These are phyloP conservation scores for Gonapodya sp. DNA, from an alignment of 192 early-diverging fungal genomes.

Conservation along the genomic window DNA sequence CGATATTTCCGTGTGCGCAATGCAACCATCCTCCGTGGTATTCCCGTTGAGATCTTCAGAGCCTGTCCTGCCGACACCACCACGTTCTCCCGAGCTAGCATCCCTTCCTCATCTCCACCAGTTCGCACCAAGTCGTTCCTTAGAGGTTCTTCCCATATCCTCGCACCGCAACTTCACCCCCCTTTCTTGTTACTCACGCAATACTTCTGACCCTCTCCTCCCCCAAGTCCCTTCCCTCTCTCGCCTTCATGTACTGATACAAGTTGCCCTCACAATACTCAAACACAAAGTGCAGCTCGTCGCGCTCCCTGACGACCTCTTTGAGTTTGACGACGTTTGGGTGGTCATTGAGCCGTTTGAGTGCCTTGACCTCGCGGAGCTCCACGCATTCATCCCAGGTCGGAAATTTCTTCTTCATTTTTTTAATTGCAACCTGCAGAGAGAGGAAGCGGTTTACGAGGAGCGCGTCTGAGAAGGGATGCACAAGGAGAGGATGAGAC, in stretches of 20 bases:
- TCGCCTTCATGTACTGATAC: constrained; percentile 76
- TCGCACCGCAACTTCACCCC: too few species aligned
- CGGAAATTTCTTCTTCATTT: constrained; percentile 76
- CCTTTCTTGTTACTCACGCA: too few species aligned
- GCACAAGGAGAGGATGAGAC: background rate
- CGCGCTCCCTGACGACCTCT: constrained; percentile 75
- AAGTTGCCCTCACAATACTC: constrained; percentile 94
- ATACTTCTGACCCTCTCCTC: constrained; percentile 63
- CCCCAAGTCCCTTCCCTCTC: constrained; percentile 52
- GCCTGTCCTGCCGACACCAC: too few species aligned
- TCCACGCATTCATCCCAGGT: constrained; percentile 59
- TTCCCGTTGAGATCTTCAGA: too few species aligned
- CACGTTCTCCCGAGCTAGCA: too few species aligned
- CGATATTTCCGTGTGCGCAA: too few species aligned
- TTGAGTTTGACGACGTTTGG: constrained; percentile 75
- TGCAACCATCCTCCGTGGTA: too few species aligned
- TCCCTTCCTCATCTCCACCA: too few species aligned
- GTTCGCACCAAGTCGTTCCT: too few species aligned
- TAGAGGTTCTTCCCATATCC: too few species aligned
- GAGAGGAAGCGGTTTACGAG: background rate
- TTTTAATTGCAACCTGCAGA: constrained; percentile 74
- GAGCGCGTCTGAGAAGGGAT: background rate
- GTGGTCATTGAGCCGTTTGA: constrained; percentile 64
- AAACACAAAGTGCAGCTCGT: constrained; percentile 87
- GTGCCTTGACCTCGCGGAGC: constrained; percentile 72